These are phyloP conservation scores for Penicillium herquei DNA, from an alignment of 495 filamentous ascomycete genomes.

Conservation along the genomic window DNA sequence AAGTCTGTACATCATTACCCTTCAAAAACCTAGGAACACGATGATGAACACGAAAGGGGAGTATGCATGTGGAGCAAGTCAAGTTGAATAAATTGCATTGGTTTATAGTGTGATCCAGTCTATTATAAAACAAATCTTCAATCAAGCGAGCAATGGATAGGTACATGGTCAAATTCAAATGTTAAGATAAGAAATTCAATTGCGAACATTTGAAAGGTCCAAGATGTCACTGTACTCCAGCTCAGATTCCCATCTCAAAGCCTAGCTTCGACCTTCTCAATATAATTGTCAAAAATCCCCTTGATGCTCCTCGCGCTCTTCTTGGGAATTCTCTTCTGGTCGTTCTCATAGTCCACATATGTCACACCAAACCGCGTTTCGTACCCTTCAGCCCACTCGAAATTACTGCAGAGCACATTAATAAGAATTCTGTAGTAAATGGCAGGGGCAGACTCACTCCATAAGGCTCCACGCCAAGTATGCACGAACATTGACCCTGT, in stretches of 20 bases:
- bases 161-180: no score
- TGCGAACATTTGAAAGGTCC: no score
- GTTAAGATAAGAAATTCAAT: no score
- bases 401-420: slow-evolving; percentile 37
- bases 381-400: slow-evolving; percentile 73
- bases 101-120: no score
- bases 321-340: slow-evolving; percentile 75
- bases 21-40: no score
- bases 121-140: no score
- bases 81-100: no score
- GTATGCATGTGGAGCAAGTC: no score
- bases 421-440: slow-evolving; percentile 11
- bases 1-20: no score
- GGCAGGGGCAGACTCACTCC: slow-evolving; percentile 46
- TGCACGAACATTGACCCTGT: slow-evolving; percentile 67
- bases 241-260: background rate
- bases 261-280: slow-evolving; percentile 28
- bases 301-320: slow-evolving; percentile 69
- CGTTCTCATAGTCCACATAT: slow-evolving; percentile 71
- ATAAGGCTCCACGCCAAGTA: slow-evolving; percentile 83
- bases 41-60: no score
- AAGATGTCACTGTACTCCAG: no score
- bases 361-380: slow-evolving; percentile 80
- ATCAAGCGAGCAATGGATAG: no score
- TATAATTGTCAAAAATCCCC: slow-evolving; percentile 55